phyloP scores from a whole-genome alignment of 345 rosid species.

The Turritis glabra region DNA sequence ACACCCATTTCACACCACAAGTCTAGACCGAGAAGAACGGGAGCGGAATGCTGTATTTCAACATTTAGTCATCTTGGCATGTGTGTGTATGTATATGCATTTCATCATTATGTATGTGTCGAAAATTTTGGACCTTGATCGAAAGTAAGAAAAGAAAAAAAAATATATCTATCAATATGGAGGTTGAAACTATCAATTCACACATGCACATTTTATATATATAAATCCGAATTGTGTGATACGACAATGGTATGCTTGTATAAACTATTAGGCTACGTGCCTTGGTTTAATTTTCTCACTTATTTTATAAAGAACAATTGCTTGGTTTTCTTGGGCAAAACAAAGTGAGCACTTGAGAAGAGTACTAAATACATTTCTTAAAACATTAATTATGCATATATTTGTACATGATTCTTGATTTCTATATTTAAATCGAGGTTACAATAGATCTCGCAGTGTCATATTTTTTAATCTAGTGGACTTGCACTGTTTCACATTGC shows the following conservation, averaged over 20 bases:
- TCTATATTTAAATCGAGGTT: not conserved
- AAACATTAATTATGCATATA: not conserved
- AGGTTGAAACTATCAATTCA: not conserved
- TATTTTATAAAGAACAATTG: not conserved
- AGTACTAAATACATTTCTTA: not conserved
- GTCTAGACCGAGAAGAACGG: slow-evolving; percentile 33
- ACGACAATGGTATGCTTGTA: not conserved
- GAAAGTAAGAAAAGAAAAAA: not conserved
- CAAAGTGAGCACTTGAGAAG: not conserved
- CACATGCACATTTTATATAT: not conserved
- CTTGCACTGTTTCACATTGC: slow-evolving; percentile 21
- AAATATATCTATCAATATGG: not conserved
- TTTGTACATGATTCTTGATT: slow-evolving; percentile 21
- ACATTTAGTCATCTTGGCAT: not conserved
- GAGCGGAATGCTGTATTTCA: not conserved
- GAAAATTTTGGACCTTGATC: not conserved
- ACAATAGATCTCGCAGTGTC: not conserved
- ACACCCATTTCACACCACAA: slow-evolving; percentile 12
- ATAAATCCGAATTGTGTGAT: not conserved
- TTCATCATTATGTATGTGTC: not conserved
- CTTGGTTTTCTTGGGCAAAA: not conserved
- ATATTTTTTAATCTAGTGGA: slow-evolving; percentile 6
- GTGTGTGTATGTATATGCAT: not conserved
- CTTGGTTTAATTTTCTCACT: not conserved
- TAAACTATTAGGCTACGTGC: not conserved